Evolutionary conservation across 2,329 filamentous ascomycete genomes (phyloP).

Genomic region (Phyllosticta citrichinensis): DNA sequence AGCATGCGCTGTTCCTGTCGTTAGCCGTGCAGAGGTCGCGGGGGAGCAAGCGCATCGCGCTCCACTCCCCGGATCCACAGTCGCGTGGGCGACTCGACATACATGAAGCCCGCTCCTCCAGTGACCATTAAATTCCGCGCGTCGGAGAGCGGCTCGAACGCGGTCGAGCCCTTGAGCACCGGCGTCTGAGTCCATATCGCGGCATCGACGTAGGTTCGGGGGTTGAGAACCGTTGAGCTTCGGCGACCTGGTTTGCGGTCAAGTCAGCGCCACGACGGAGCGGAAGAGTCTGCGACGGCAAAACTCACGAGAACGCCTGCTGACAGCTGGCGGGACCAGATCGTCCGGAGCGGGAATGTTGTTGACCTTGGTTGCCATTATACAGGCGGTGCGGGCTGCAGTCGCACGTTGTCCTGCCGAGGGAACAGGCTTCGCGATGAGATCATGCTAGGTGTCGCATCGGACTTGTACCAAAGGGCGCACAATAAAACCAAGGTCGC

Average conservation of each 20-base stretch:
- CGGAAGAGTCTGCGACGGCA: background rate
- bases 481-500: constrained; percentile 6
- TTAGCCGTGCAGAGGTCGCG: background rate
- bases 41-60: constrained; percentile 4
- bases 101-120: constrained; percentile 80
- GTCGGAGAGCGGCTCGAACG: constrained; percentile 57
- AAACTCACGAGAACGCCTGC: constrained; percentile 4
- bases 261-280: background rate
- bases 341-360: constrained; percentile 4
- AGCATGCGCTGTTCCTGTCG: constrained; percentile 53
- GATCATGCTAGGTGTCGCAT: constrained; percentile 8
- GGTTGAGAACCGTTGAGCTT: constrained; percentile 30
- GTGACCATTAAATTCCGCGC: constrained; percentile 77
- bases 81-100: constrained; percentile 25
- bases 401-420: constrained; percentile 4
- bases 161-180: constrained; percentile 57
- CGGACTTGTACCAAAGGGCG: constrained; percentile 1
- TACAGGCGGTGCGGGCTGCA: constrained; percentile 9
- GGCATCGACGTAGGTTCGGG: constrained; percentile 39
- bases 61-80: background rate
- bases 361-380: constrained; percentile 4
- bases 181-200: constrained; percentile 65
- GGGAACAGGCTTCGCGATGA: background rate
- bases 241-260: constrained; percentile 4
- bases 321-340: constrained; percentile 1